Percentiles rank a stretch among this genome's conserved stretches.
These are phyloP conservation scores for Naganishia antarctica DNA, from an alignment of 768 basidiomycete genomes.

Conservation along the genomic window DNA sequence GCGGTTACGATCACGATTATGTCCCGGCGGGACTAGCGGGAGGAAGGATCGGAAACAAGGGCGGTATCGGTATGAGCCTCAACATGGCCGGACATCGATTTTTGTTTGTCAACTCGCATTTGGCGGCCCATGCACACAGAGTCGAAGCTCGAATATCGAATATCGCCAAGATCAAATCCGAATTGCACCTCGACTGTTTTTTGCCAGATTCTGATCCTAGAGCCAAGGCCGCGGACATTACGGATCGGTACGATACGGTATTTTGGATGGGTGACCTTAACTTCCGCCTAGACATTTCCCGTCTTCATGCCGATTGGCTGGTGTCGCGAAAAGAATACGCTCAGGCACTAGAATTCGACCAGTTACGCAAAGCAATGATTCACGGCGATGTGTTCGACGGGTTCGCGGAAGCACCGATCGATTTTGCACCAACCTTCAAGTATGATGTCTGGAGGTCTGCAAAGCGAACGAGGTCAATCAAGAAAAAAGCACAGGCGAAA, in stretches of 20 bases:
- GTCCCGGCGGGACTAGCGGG: slow-evolving; percentile 87
- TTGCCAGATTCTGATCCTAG: slow-evolving; percentile 50
- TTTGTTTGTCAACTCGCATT: slow-evolving; percentile 83
- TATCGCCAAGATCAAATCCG: slow-evolving; percentile 79
- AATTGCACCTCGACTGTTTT: slow-evolving; percentile 74
- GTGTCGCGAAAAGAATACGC: slow-evolving; percentile 59
- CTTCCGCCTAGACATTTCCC: slow-evolving; percentile 79
- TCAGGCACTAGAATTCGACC: slow-evolving; percentile 85
- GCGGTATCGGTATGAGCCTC: slow-evolving; percentile 83
- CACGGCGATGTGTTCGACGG: slow-evolving; percentile 63
- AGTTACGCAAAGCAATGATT: slow-evolving; percentile 71
- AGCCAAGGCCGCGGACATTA: slow-evolving; percentile 57
- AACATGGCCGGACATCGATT: slow-evolving; percentile 76
- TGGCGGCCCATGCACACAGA: slow-evolving; percentile 62
- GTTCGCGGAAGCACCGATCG: slow-evolving; percentile 71
- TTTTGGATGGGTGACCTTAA: slow-evolving; percentile 90
- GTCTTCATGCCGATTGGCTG: slow-evolving; percentile 86
- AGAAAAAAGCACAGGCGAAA: slow-evolving; percentile 39
- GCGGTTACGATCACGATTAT: slow-evolving; percentile 62
- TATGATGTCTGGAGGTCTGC: slow-evolving; percentile 68
- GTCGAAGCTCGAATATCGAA: slow-evolving; percentile 70
- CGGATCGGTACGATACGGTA: slow-evolving; percentile 80
- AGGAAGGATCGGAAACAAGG: slow-evolving; percentile 86
- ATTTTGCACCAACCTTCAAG: slow-evolving; percentile 92
- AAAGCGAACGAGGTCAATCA: slow-evolving; percentile 49